Base-by-base conservation (phyloP, 345 rosid species). In the Eutrema heterophyllum region DNA sequence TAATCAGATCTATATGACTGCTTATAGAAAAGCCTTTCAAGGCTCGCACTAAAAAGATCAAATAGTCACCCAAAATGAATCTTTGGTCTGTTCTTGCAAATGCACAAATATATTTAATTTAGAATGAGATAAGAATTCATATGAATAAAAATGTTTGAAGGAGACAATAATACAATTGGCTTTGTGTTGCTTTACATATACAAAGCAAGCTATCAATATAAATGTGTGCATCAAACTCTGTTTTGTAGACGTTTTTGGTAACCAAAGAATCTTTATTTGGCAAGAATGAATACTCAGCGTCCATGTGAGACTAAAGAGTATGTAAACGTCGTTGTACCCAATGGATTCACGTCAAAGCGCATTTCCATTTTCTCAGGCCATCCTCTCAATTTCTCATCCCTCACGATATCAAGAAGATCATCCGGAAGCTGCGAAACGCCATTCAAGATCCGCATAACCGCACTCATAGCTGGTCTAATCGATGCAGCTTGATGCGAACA, bases 401-500 rank as follows among this genome's bases (percentile, higher is more conserved):
- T 70, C 7, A 71, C 50, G 0, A 65, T 5, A 57, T 71, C 77
- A 2, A 71, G 57, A 21, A 65, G 41, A 33, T 77, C 65, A 5
- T 65, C 64, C 0, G 81, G 81, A 32, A 77, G 72, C 41, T 65
- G 39, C 0, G 62, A 43, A n/a, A 36, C 69, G 0, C 83, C 79
- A 5, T 16, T 55, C 54, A 83, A 56, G n/a, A 73, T 74, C 58
- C 35, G 1, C 48, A 71, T 51, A 16, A 80, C 73, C 3, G 45
- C 18, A 30, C 64, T 36, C 78, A 83, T 80, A 2, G 58, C 55
- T 3, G 85, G 85, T 68, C 83, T 77, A 2, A 57, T 35, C 2
- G 61, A 70, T 29, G 72, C 71, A 2, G 43, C 70, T 10, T 49
- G 63, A 38, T 80, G 79, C 0, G 80, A 74, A 38, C 83, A 83